Percentiles rank a stretch among this genome's conserved stretches.
These are phyloP conservation scores for Bacterosira constricta DNA, from an alignment of 108 stramenopile genomes.

Conservation along the genomic window DNA sequence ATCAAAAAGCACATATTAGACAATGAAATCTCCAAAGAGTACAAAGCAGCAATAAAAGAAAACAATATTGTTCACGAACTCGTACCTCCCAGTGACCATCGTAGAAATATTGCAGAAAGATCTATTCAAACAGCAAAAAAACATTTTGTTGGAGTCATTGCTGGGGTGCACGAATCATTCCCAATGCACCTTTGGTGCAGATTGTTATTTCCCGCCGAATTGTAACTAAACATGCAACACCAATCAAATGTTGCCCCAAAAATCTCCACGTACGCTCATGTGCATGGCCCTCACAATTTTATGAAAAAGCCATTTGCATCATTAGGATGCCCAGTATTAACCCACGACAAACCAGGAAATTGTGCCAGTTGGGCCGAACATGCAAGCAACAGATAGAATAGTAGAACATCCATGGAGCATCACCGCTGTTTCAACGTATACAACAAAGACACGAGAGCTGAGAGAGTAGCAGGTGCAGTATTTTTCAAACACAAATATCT, in stretches of 20 bases:
- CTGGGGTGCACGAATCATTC: conserved; percentile 1
- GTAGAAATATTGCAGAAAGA: conserved; percentile 11
- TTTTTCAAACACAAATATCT: conserved; percentile 21
- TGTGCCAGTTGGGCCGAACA: conserved; percentile 1
- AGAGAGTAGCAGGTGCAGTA: not conserved
- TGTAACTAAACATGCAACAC: not conserved
- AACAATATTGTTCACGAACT: not conserved
- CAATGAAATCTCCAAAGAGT: conserved; percentile 13
- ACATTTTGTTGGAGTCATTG: conserved; percentile 6
- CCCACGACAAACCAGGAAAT: not conserved
- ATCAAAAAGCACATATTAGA: conserved; percentile 18
- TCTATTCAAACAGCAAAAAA: conserved; percentile 13
- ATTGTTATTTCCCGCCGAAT: conserved; percentile 3
- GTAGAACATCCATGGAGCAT: conserved; percentile 17
- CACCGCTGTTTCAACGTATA: conserved; percentile 3
- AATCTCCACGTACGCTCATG: conserved; percentile 9
- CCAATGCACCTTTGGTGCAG: conserved; percentile 23
- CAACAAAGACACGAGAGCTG: not conserved
- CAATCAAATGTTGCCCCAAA: conserved; percentile 3
- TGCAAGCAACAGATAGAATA: not conserved
- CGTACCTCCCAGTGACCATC: conserved; percentile 5
- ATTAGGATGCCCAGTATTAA: conserved; percentile 7
- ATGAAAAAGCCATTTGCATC: conserved; percentile 3
- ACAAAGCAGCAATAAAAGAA: conserved; percentile 2
- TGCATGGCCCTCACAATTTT: conserved; percentile 7